These are phyloP conservation scores for Giardia duodenalis DNA, from an alignment of 208 protist species.

Conservation along the genomic window DNA sequence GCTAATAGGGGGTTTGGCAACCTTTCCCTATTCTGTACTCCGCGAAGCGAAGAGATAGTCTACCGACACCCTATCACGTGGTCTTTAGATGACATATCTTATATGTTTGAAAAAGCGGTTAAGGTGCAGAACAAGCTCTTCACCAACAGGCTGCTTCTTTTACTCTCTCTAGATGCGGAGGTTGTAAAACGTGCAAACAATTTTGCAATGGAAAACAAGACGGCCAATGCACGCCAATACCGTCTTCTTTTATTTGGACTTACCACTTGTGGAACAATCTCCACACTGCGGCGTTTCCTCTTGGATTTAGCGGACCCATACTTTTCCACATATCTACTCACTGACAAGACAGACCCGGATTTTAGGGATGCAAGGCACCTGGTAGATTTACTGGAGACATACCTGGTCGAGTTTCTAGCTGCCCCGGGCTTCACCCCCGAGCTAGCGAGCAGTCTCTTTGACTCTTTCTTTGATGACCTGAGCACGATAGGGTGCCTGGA, in stretches of 20 bases:
- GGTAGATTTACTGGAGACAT: not conserved
- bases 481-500: too few species aligned
- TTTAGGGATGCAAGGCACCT: not conserved
- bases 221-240: not conserved
- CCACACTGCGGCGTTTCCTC: not conserved
- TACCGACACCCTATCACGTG: not conserved
- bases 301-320: not conserved
- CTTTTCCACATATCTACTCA: not conserved
- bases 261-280: not conserved
- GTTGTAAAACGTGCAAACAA: not conserved
- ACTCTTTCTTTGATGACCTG: too few species aligned
- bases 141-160: not conserved
- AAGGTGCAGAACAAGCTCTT: not conserved
- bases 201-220: not conserved
- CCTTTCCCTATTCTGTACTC: not conserved
- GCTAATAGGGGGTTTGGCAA: not conserved
- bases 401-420: not conserved
- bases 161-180: not conserved
- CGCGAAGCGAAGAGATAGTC: not conserved
- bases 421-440: not conserved
- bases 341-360: not conserved
- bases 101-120: not conserved
- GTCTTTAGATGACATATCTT: not conserved
- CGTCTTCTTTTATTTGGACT: not conserved
- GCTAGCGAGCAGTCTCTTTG: too few species aligned